Percentiles rank a stretch among this genome's conserved stretches.
Conservation (phyloP, 2,329 filamentous ascomycete species). For the Fusarium udum region DNA sequence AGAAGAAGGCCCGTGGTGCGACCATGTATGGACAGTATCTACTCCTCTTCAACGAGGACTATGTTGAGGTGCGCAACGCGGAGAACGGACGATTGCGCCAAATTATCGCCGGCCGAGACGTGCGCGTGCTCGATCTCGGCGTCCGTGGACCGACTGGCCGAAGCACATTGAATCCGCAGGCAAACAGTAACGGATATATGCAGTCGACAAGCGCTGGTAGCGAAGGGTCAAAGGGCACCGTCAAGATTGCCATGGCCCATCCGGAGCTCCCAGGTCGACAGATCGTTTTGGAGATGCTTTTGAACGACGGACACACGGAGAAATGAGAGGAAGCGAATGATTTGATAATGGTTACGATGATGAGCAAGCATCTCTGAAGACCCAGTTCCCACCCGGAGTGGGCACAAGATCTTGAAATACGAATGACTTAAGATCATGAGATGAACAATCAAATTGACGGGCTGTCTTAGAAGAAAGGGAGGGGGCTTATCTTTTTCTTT, state of each 20-base stretch:
- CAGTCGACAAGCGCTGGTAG: constrained; percentile 48
- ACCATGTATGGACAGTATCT: constrained; percentile 93
- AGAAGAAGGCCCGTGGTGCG: constrained; percentile 79
- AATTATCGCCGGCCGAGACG: constrained; percentile 91
- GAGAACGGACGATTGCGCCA: constrained; percentile 94
- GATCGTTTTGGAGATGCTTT: constrained; percentile 88
- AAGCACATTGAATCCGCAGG: constrained; percentile 50
- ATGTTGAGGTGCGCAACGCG: constrained; percentile 95
- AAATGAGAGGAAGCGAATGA: constrained; percentile 36
- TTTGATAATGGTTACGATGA: constrained; percentile 14
- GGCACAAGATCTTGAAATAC: not conserved
- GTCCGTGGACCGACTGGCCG: constrained; percentile 69
- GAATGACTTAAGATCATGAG: constrained; percentile 1
- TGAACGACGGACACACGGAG: constrained; percentile 84
- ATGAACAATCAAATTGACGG: not conserved
- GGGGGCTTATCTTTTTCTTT: constrained; percentile 21
- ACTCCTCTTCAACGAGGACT: constrained; percentile 93
- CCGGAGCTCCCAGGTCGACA: constrained; percentile 85
- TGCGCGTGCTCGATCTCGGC: constrained; percentile 89
- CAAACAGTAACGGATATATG: constrained; percentile 48
- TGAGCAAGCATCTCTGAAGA: constrained; percentile 6
- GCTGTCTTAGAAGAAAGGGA: not conserved
- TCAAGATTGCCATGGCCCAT: constrained; percentile 96
- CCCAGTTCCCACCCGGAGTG: not conserved
- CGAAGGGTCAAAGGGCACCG: constrained; percentile 72